Percentiles rank a stretch among this genome's conserved stretches.
Conservation (phyloP, 495 filamentous ascomycete species). For the Chaetomidium leptoderma region DNA sequence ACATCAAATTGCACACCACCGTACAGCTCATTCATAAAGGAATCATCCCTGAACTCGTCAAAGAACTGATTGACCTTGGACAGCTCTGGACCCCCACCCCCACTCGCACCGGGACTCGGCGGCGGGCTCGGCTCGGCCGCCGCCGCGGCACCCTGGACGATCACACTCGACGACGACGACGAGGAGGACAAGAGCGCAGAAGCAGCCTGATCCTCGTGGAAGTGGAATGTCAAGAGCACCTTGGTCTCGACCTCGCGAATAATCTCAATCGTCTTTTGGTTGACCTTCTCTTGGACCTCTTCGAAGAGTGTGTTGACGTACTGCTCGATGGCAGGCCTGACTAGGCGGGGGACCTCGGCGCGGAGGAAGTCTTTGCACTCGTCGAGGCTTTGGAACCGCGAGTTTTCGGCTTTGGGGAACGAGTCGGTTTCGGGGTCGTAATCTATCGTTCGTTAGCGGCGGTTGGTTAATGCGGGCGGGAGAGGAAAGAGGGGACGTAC, state of each 20-base stretch:
- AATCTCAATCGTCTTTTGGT: constrained; percentile 21
- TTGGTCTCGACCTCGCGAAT: constrained; percentile 16
- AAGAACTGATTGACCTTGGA: neutral
- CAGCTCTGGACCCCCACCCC: neutral
- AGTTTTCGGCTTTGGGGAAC: neutral
- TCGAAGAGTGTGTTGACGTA: constrained; percentile 27
- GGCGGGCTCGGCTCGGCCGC: neutral
- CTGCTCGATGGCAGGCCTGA: constrained; percentile 21
- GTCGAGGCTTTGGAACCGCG: constrained; percentile 13
- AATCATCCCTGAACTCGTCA: neutral
- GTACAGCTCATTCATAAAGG: neutral
- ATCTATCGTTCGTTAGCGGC: constrained; percentile 9
- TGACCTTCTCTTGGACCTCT: constrained; percentile 18
- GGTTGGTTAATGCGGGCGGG: neutral
- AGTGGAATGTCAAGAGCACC: constrained; percentile 22
- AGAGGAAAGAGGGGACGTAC: constrained; percentile 12
- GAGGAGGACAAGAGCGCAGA: neutral
- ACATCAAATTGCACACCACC: neutral
- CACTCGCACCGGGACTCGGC: neutral
- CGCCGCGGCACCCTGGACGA: neutral
- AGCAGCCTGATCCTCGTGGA: constrained; percentile 17
- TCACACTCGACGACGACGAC: neutral
- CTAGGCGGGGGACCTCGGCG: constrained; percentile 18
- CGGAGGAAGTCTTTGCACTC: constrained; percentile 24
- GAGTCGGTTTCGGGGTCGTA: constrained; percentile 15